Conservation (phyloP, 148 eudicot species). For the Beta vulgaris region DNA sequence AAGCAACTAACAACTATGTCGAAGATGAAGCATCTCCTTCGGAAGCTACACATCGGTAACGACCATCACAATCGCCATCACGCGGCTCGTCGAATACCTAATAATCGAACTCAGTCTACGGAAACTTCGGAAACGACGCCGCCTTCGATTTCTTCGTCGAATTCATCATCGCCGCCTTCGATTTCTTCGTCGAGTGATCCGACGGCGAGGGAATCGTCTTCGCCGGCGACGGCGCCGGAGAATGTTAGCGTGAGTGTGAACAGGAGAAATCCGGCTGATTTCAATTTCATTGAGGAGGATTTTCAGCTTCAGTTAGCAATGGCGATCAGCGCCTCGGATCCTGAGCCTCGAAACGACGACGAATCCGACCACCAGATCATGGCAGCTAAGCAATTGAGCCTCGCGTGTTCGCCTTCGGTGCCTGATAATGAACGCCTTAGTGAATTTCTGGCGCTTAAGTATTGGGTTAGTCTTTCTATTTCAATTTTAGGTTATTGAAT, state of each 20-base stretch:
- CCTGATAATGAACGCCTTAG: conserved; percentile 48
- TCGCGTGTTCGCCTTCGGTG: conserved; percentile 58
- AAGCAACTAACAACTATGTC: conserved; percentile 47
- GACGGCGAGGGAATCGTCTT: conserved; percentile 22
- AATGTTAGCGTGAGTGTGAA: not conserved
- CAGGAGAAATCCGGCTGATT: conserved; percentile 27
- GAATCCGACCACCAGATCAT: conserved; percentile 86
- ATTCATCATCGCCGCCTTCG: conserved; percentile 23
- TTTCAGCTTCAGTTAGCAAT: conserved; percentile 89
- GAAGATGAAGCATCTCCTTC: conserved; percentile 80
- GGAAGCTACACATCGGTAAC: conserved; percentile 84
- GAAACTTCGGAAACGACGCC: conserved; percentile 28
- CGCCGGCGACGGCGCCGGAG: conserved; percentile 18
- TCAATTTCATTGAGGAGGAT: conserved; percentile 80
- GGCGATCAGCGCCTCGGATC: conserved; percentile 81
- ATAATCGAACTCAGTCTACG: not conserved
- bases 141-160: conserved; percentile 31
- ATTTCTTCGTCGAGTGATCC: conserved; percentile 26
- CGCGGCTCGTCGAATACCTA: conserved; percentile 16
- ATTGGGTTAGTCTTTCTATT: conserved; percentile 57
- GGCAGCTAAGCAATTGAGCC: conserved; percentile 80
- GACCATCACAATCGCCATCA: conserved; percentile 37
- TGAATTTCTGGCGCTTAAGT: conserved; percentile 65
- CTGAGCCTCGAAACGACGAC: conserved; percentile 52
- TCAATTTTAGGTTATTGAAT: not conserved